phyloP scores from a whole-genome alignment of 2,329 filamentous ascomycete genomes.

The Periconia sp. region DNA sequence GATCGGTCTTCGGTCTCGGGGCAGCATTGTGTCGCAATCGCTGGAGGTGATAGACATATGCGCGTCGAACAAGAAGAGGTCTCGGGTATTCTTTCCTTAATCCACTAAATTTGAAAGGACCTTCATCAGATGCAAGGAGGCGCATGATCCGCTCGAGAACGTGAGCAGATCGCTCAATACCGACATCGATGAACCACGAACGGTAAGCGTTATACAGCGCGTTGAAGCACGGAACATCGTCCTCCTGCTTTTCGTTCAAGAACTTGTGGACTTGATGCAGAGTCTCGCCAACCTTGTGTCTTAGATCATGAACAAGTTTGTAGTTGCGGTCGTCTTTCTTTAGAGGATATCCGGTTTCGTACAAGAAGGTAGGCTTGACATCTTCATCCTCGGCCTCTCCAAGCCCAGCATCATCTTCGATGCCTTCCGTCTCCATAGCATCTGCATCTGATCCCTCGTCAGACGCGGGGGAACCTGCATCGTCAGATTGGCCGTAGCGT shows the following conservation, averaged over 20 bases:
- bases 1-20: conserved; percentile 81
- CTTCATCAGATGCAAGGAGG: conserved; percentile 81
- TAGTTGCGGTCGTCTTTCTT: conserved; percentile 63
- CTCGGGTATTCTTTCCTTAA: conserved; percentile 90
- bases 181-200: conserved; percentile 97
- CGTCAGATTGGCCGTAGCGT: conserved; percentile 40
- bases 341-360: conserved; percentile 84
- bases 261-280: conserved; percentile 85
- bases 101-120: conserved; percentile 92
- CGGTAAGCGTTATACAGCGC: conserved; percentile 88
- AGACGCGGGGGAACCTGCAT: conserved; percentile 49
- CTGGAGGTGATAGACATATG: conserved; percentile 92
- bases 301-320: conserved; percentile 74
- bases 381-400: conserved; percentile 77
- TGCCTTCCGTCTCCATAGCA: conserved; percentile 48
- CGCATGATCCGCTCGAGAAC: conserved; percentile 84
- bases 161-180: conserved; percentile 92
- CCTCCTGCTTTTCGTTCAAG: conserved; percentile 80
- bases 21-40: conserved; percentile 92
- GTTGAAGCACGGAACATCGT: conserved; percentile 95
- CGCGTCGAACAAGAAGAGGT: conserved; percentile 86
- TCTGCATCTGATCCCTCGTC: conserved; percentile 49
- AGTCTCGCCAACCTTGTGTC: conserved; percentile 76
- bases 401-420: conserved; percentile 54
- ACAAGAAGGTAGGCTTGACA: conserved; percentile 82